A percentile compares a stretch with the other conserved stretches of the same genome.
These are phyloP conservation scores for Eucalyptus paniculata DNA, from an alignment of 345 rosid genomes.

Conservation along the genomic window DNA sequence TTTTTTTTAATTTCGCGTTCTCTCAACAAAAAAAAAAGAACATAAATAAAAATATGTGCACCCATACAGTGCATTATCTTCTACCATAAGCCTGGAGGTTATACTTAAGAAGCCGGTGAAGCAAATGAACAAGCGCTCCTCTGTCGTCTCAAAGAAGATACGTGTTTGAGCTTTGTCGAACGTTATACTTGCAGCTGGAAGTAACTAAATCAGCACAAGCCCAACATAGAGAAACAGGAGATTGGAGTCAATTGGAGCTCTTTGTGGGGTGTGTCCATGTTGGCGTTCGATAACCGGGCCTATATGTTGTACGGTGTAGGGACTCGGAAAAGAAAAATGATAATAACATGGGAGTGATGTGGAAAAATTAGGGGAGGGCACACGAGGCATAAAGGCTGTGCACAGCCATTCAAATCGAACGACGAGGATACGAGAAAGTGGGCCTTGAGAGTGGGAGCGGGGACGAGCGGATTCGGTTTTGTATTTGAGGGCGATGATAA, in stretches of 20 bases:
- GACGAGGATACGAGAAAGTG: background rate
- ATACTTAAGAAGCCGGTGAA: background rate
- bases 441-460: background rate
- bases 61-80: background rate
- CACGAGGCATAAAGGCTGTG: background rate
- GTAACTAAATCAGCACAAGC: background rate
- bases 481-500: background rate
- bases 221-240: background rate
- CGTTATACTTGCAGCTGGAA: background rate
- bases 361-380: background rate
- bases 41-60: too few species aligned
- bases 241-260: background rate
- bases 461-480: background rate
- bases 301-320: background rate
- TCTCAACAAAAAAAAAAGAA: too few species aligned
- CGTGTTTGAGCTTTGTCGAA: background rate
- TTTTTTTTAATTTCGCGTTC: too few species aligned
- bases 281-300: background rate
- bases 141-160: background rate
- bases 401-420: background rate
- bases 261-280: background rate
- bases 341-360: background rate
- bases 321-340: background rate
- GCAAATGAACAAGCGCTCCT: background rate
- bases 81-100: background rate